Base-by-base conservation (phyloP, 2,329 filamentous ascomycete genomes). In the Rhinocladiella mackenziei region DNA sequence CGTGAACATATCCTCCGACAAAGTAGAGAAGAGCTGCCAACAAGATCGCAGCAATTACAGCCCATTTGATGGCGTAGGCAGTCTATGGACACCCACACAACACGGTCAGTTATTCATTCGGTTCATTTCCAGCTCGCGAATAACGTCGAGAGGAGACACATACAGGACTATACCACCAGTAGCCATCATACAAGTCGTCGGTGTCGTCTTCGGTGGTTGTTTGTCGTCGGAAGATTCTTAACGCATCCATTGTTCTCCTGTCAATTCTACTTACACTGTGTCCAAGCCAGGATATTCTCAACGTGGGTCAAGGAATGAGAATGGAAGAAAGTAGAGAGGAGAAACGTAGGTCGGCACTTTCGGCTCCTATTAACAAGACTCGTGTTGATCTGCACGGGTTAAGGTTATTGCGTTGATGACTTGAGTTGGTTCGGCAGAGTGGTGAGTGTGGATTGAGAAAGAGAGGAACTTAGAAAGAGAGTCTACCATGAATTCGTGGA, bases 31-130 rank as follows among this genome's bases (percentile, higher is more conserved):
- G 62, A 58, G 86, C 65, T 48, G 80, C 43, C 43, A 74, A 46
- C 56, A 86, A 69, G 53, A 91, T 61, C 50, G 71, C 67, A 48
- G 77, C 75, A 59, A 89, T 78, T 48, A 91, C 66, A 34, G 75
- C 72, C 78, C 84, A 91, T 65, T 86, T 85, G 57, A 88, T 70
- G 45, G 82, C 81, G 43, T 75, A 65, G 44, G 79, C 82, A 25
- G 73, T 75, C 80, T 84, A 48, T 14, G 15, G 7, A n/a, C n/a
- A n/a, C n/a, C n/a, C n/a, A 15, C 14, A 23, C 25, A 22, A 19
- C 31, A 41, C 34, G 39, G 40, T 28, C 11, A 15, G 9, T 14
- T 2, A 2, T n/a, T n/a, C 2, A 18, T 33, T 33, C 30, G 2
- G 30, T 33, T 2, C 2, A 3, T 33, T 2, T 15, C n/a, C 23